phyloP scores from a whole-genome alignment of 1,284 basidiomycete species.

The Rhodotorula sp. region DNA sequence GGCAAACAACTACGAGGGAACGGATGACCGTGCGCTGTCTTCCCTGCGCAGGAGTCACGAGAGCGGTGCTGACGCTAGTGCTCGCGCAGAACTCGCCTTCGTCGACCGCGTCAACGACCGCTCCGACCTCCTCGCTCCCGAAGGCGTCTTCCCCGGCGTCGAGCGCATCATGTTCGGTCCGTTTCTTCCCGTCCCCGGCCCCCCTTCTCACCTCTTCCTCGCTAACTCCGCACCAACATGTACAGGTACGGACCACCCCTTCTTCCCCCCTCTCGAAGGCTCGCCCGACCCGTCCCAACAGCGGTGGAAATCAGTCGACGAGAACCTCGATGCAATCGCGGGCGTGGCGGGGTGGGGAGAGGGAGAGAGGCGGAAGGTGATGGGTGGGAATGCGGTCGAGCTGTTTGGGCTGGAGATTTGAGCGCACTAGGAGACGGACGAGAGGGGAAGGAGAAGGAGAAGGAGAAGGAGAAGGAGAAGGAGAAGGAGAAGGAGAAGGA shows the following conservation, averaged over 20 bases:
- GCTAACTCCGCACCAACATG: not conserved
- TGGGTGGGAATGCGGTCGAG: conserved; percentile 66
- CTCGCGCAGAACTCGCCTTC: conserved; percentile 25
- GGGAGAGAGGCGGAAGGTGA: conserved; percentile 62
- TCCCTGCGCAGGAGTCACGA: no score
- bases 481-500: no score
- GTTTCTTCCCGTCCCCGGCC: not conserved
- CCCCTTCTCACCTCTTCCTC: not conserved
- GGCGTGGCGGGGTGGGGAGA: conserved; percentile 62
- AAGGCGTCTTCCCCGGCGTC: conserved; percentile 50
- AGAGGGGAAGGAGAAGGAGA: no score
- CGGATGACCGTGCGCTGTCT: conserved; percentile 30
- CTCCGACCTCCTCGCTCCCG: conserved; percentile 25
- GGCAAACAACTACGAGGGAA: conserved; percentile 55
- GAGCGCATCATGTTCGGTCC: conserved; percentile 65
- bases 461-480: no score
- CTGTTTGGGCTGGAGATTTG: conserved; percentile 56
- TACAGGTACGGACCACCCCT: conserved; percentile 74
- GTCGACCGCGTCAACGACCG: conserved; percentile 28
- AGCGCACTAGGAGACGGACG: no score
- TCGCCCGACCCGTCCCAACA: conserved; percentile 41
- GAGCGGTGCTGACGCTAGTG: no score
- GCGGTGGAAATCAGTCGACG: conserved; percentile 76
- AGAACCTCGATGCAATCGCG: conserved; percentile 74
- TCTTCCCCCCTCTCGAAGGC: conserved; percentile 71